These are phyloP conservation scores for Pseudodiploospora longispora DNA, from an alignment of 2,329 filamentous ascomycete species.

Conservation along the genomic window DNA sequence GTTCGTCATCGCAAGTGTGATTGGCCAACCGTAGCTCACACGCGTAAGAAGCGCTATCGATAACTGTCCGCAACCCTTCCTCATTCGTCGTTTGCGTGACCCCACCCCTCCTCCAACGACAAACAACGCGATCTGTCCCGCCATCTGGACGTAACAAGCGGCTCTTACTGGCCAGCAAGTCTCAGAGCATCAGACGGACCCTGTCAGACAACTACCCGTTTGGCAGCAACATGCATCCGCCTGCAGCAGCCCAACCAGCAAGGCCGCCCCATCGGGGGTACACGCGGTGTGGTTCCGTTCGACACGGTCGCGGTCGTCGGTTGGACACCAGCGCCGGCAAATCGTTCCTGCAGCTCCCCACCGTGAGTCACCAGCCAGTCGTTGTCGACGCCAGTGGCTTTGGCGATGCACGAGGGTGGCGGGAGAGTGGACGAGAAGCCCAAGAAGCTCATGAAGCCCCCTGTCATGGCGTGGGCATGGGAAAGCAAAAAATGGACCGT, in stretches of 20 bases:
- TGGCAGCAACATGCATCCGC: too few relatives aligned
- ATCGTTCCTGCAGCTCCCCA: too few relatives aligned
- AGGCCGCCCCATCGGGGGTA: too few relatives aligned
- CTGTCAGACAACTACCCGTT: too few relatives aligned
- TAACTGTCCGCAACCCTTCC: background rate
- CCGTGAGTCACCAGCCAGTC: conserved; percentile 19
- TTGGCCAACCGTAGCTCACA: background rate
- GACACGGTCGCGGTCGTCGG: too few relatives aligned
- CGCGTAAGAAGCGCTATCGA: conserved; percentile 2
- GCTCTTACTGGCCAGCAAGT: conserved; percentile 14
- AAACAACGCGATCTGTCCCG: too few relatives aligned
- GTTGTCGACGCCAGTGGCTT: conserved; percentile 4
- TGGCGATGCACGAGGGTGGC: conserved; percentile 8
- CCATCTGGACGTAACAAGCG: background rate
- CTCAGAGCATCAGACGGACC: conserved; percentile 9
- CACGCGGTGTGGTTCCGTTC: too few relatives aligned
- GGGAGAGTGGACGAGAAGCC: conserved; percentile 4
- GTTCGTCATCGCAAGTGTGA: background rate
- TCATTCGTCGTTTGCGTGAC: conserved; percentile 3
- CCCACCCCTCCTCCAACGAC: background rate
- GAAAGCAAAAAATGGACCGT: background rate
- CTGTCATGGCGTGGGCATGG: background rate
- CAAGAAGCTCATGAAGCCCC: too few relatives aligned
- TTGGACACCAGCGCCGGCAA: too few relatives aligned
- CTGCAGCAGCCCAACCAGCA: too few relatives aligned